Evolutionary conservation across 2,329 filamentous ascomycete species (phyloP), one percentile per base, ranked within the genome.

Genomic region (Pseudogymnoascus sp.): DNA sequence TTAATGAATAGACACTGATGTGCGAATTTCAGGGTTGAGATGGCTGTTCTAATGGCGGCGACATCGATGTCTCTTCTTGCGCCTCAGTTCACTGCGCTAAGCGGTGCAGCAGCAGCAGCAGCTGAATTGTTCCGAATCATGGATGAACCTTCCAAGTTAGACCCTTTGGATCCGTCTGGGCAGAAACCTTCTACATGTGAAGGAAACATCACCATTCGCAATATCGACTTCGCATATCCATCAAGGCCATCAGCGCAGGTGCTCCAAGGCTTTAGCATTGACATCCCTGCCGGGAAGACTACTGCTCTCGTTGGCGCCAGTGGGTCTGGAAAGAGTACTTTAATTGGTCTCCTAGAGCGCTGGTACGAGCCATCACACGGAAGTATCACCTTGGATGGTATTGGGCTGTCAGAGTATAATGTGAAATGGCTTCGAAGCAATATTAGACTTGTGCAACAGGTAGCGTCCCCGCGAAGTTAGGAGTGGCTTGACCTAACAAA

Each of bases 91-190:
- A 73, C 80, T 26, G 75, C 77, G 53, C 75, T 82, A 37, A 76
- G 76, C 1, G 79, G 79, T 60, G 79, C 80, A 1, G 74, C 77
- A 7, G 77, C 78, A 2, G 78, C 81, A 3, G 79, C 80, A 0
- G 71, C 75, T 5, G 76, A 80, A 53, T 72, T 83, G 16, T 82
- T 82, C 67, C 68, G 74, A 41, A 74, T 80, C 50, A 79, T 82
- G 40, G 80, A 82, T 64, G 74, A 77, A n/a, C 66, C 74, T 26
- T 78, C 77, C 0, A 65, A 69, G 1, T 76, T 81, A 3, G 78
- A 82, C 62, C 75, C 80, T 0, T 70, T 81, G 1, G 77, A 76
- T 1, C 66, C 71, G 0, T 71, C 72, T 0, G 80, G 80, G 2
- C 62, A 0, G 63, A 69, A 5, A 66, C 66, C 66, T 2, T 67